Conservation (phyloP, 345 rosid species). For the Salix exigua region DNA sequence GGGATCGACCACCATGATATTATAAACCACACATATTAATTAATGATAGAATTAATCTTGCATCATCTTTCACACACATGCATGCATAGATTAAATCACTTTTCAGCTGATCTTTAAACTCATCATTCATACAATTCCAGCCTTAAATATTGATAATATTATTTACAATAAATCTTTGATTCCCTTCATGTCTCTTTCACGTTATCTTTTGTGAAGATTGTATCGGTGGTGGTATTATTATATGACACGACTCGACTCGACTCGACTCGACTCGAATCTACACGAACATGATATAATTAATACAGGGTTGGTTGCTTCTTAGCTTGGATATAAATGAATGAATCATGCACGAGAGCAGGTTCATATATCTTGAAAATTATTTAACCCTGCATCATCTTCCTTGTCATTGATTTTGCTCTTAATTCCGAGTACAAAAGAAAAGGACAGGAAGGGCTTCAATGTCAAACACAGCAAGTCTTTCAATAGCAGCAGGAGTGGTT, state of each 20-base stretch:
- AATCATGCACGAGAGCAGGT: too few species aligned
- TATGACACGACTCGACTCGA: neutral
- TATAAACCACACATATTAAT: neutral
- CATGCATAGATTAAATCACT: neutral
- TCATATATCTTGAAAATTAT: too few species aligned
- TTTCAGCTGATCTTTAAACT: neutral
- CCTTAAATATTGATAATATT: too few species aligned
- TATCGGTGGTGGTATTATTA: too few species aligned
- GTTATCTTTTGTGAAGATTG: constrained; percentile 9
- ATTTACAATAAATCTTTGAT: too few species aligned
- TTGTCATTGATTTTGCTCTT: too few species aligned
- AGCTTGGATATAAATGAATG: neutral
- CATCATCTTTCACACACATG: too few species aligned
- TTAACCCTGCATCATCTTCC: too few species aligned
- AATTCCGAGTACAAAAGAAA: neutral
- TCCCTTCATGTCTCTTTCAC: neutral
- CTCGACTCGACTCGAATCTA: neutral
- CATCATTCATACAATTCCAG: too few species aligned
- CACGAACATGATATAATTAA: too few species aligned
- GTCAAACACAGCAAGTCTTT: neutral
- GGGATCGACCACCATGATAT: neutral
- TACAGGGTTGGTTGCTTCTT: neutral
- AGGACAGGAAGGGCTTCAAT: too few species aligned
- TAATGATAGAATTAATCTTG: too few species aligned
- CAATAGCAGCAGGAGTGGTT: neutral